These are phyloP conservation scores for Trichoderma harzianum DNA, from an alignment of 2,329 filamentous ascomycete genomes.

Conservation along the genomic window DNA sequence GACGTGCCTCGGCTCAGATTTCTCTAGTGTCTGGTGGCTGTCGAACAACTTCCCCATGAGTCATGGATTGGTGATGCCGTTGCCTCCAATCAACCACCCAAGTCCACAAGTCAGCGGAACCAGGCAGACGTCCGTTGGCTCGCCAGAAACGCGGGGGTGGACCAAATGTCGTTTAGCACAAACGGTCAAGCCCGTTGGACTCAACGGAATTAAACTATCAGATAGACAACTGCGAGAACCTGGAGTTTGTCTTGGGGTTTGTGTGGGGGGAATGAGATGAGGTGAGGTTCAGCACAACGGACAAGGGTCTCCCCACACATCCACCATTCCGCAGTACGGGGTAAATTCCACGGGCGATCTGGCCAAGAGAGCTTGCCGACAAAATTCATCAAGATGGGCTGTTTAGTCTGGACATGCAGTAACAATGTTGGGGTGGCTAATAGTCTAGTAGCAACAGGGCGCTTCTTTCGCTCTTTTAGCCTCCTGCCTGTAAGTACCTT, in stretches of 20 bases:
- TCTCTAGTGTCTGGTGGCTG: background rate
- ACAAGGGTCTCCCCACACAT: slow-evolving; percentile 1
- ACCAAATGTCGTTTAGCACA: background rate
- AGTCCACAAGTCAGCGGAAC: background rate
- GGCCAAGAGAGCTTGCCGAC: background rate
- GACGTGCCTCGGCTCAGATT: background rate
- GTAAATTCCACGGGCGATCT: background rate
- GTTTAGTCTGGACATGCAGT: background rate
- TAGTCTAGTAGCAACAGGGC: background rate
- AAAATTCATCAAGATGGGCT: background rate
- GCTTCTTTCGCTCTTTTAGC: background rate
- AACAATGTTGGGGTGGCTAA: background rate
- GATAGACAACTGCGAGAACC: background rate
- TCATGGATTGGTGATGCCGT: background rate
- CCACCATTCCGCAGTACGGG: background rate
- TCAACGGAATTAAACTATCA: background rate
- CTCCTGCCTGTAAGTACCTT: background rate
- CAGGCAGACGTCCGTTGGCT: background rate
- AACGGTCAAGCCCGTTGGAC: background rate
- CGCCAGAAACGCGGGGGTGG: background rate
- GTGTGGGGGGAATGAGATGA: slow-evolving; percentile 3
- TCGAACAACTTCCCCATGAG: background rate
- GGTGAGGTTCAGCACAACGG: background rate
- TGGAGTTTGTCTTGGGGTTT: background rate
- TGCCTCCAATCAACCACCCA: background rate